Conservation (phyloP, 495 filamentous ascomycete genomes). For the Daldinia caldariorum region DNA sequence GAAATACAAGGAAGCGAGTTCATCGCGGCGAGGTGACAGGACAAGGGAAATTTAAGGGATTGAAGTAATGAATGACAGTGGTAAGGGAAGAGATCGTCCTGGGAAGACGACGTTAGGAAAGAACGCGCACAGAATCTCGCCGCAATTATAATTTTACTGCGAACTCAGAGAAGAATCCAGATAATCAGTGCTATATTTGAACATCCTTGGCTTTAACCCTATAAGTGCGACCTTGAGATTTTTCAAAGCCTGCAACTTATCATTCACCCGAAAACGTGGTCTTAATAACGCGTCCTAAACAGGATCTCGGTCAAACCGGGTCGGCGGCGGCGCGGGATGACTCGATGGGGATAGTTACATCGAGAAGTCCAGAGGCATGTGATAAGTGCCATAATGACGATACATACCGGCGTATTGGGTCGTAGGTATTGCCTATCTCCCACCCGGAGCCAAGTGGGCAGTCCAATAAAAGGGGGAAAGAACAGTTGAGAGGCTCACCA, state of each 20-base stretch:
- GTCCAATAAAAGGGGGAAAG: slow-evolving; percentile 15
- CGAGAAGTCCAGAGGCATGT: slow-evolving; percentile 11
- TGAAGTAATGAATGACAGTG: neutral
- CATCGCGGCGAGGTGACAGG: slow-evolving; percentile 1
- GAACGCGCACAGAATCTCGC: neutral
- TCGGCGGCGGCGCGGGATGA: slow-evolving; percentile 27
- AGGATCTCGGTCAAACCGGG: slow-evolving; percentile 27
- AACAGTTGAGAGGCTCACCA: slow-evolving; percentile 5
- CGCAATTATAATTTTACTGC: neutral
- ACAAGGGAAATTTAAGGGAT: neutral
- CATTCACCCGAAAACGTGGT: slow-evolving; percentile 33
- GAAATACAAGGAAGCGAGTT: slow-evolving; percentile 1
- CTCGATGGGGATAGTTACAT: slow-evolving; percentile 12
- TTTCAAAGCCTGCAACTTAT: slow-evolving; percentile 9
- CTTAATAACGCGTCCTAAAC: slow-evolving; percentile 10
- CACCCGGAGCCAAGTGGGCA: neutral
- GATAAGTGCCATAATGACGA: slow-evolving; percentile 27
- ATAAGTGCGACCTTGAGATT: slow-evolving; percentile 23
- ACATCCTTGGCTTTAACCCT: slow-evolving; percentile 12
- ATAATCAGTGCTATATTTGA: slow-evolving; percentile 24
- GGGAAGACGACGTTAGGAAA: neutral
- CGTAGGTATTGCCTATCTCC: slow-evolving; percentile 1
- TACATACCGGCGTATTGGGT: neutral
- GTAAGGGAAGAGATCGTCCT: neutral
- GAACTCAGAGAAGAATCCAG: neutral